Conservation (phyloP, 2,329 filamentous ascomycete species). For the Dryadomyces quercus-mongolicae region DNA sequence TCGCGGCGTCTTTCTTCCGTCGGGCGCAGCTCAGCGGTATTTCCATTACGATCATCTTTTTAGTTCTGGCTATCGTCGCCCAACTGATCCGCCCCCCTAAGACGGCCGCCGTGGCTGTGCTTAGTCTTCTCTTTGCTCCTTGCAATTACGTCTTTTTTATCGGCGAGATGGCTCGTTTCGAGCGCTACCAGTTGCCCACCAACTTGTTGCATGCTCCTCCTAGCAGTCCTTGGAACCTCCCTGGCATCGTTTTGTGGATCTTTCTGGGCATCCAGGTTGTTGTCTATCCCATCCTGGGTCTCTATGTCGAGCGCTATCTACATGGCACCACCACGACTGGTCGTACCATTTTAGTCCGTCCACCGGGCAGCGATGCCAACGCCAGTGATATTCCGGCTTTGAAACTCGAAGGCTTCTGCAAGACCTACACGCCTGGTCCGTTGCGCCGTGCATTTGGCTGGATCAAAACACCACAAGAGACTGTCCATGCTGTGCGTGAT, state of each 20-base stretch:
- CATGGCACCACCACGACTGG: conserved; percentile 62
- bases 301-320: conserved; percentile 58
- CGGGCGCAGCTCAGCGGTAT: conserved; percentile 84
- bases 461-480: conserved; percentile 38
- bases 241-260: conserved; percentile 66
- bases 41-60: conserved; percentile 56
- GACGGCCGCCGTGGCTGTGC: conserved; percentile 52
- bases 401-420: conserved; percentile 60
- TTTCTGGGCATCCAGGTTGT: conserved; percentile 69
- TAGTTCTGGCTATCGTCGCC: conserved; percentile 70
- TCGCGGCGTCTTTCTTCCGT: conserved; percentile 74
- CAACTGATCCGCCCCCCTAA: conserved; percentile 56
- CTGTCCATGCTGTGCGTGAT: conserved; percentile 67
- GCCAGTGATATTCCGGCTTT: conserved; percentile 39
- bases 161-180: conserved; percentile 64
- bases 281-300: conserved; percentile 63
- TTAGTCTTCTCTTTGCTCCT: conserved; percentile 70
- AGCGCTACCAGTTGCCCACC: conserved; percentile 46
- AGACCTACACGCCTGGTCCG: conserved; percentile 59
- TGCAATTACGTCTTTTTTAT: conserved; percentile 81
- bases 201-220: conserved; percentile 53
- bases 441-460: conserved; percentile 41
- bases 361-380: conserved; percentile 18
- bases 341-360: conserved; percentile 34
- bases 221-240: conserved; percentile 51